Conservation (phyloP, 1,284 basidiomycete genomes). For the Leucoagaricus sp. region DNA sequence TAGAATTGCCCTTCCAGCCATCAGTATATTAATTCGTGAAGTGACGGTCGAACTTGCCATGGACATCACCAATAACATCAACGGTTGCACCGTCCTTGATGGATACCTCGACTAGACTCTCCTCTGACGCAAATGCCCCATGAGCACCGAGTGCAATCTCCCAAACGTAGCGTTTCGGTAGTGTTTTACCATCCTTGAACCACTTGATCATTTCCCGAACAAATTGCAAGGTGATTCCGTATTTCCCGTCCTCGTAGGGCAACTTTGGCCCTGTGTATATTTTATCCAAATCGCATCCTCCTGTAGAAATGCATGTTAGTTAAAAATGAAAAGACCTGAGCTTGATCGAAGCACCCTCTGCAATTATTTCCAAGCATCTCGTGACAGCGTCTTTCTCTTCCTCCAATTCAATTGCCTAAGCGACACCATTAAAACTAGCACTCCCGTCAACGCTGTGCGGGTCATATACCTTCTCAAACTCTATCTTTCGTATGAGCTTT, state of each 20-base stretch:
- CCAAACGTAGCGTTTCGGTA: conserved; percentile 91
- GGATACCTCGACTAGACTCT: conserved; percentile 79
- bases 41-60: conserved; percentile 48
- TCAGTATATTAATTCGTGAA: conserved; percentile 1
- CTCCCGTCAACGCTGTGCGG: neutral
- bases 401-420: conserved; percentile 85
- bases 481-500: conserved; percentile 85
- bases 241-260: conserved; percentile 60
- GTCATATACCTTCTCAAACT: conserved; percentile 79
- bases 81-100: conserved; percentile 81
- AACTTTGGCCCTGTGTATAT: conserved; percentile 72
- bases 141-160: conserved; percentile 93
- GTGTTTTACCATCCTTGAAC: conserved; percentile 90
- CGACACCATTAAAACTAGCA: neutral
- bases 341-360: conserved; percentile 61
- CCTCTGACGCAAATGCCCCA: conserved; percentile 74
- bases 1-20: conserved; percentile 81
- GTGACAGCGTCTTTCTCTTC: conserved; percentile 80
- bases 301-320: conserved; percentile 34
- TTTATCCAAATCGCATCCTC: conserved; percentile 72
- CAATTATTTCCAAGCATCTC: conserved; percentile 77
- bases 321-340: conserved; percentile 5
- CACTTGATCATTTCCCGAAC: conserved; percentile 85
- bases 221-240: conserved; percentile 76
- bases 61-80: conserved; percentile 93